These are phyloP conservation scores for Rhizopus microsporus DNA, from an alignment of 371 early-diverging fungal genomes.

Conservation along the genomic window DNA sequence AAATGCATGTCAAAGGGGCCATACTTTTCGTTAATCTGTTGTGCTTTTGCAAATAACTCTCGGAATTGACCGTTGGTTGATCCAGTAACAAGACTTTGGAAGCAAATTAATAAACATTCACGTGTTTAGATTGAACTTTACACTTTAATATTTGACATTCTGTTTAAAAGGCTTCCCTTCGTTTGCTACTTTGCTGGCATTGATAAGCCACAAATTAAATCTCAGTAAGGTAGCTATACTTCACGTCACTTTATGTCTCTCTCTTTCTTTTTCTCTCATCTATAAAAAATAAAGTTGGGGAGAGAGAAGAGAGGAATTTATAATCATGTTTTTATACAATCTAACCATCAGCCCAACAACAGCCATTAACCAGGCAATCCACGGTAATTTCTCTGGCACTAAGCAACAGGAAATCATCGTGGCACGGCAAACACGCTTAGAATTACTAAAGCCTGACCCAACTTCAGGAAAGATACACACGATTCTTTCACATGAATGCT, in stretches of 20 bases:
- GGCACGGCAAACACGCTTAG: slow-evolving; percentile 79
- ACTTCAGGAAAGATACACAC: slow-evolving; percentile 81
- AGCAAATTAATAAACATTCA: not conserved
- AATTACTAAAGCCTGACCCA: slow-evolving; percentile 81
- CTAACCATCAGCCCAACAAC: slow-evolving; percentile 85
- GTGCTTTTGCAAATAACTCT: slow-evolving; percentile 67
- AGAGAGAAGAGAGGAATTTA: not conserved
- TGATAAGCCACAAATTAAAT: slow-evolving; percentile 7
- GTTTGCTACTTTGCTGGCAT: not conserved
- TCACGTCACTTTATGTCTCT: not conserved
- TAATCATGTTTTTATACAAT: slow-evolving; percentile 88
- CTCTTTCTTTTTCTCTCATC: not conserved
- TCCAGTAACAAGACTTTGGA: slow-evolving; percentile 63
- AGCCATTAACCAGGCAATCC: slow-evolving; percentile 74
- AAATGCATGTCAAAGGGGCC: slow-evolving; percentile 86
- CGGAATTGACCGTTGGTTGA: slow-evolving; percentile 68
- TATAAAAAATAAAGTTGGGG: not conserved
- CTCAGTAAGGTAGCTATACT: not conserved
- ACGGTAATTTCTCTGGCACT: slow-evolving; percentile 93
- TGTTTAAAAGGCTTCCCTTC: not conserved
- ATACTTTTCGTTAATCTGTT: slow-evolving; percentile 74
- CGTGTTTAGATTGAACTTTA: not conserved
- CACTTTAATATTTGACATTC: slow-evolving; percentile 22
- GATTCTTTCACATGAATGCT: slow-evolving; percentile 75
- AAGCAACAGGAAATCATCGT: slow-evolving; percentile 91